Percentiles rank a stretch among this genome's conserved stretches.
phyloP scores from a whole-genome alignment of 2,329 filamentous ascomycete genomes.

The Phoma sp. region DNA sequence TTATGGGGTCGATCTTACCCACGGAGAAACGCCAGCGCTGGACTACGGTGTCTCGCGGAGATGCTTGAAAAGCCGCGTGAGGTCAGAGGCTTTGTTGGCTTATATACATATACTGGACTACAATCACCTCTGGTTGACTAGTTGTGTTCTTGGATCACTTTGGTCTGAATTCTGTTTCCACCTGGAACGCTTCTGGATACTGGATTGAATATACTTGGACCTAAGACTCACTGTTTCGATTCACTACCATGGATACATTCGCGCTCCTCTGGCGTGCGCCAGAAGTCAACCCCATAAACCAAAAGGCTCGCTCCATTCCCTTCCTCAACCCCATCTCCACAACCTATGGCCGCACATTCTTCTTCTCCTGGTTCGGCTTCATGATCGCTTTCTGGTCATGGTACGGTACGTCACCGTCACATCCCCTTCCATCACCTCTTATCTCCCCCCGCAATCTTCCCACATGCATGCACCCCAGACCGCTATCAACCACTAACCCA shows the following conservation, averaged over 20 bases:
- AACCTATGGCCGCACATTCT: constrained; percentile 82
- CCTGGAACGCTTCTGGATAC: neutral
- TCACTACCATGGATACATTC: constrained; percentile 24
- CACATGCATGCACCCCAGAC: neutral
- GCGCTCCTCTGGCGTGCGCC: constrained; percentile 57
- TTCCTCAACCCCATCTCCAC: constrained; percentile 75
- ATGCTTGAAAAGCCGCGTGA: constrained; percentile 14
- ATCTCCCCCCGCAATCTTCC: constrained; percentile 14
- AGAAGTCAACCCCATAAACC: constrained; percentile 79
- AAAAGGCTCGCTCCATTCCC: constrained; percentile 80
- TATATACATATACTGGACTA: constrained; percentile 1
- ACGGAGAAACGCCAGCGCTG: constrained; percentile 14
- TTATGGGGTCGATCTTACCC: constrained; percentile 15
- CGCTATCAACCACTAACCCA: constrained; percentile 14
- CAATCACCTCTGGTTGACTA: neutral
- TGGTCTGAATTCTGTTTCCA: neutral
- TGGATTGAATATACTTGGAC: neutral
- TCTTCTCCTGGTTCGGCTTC: constrained; percentile 86
- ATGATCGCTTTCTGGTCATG: constrained; percentile 86
- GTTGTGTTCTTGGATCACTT: neutral
- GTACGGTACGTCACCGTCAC: constrained; percentile 43
- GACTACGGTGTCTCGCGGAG: constrained; percentile 13
- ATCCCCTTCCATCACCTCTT: neutral
- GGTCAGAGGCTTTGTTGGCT: constrained; percentile 5
- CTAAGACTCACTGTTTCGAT: too few species aligned